Evolutionary conservation across 2,329 filamentous ascomycete species (phyloP), one percentile per base, ranked within the genome.

Genomic region (Claviceps digitariae): DNA sequence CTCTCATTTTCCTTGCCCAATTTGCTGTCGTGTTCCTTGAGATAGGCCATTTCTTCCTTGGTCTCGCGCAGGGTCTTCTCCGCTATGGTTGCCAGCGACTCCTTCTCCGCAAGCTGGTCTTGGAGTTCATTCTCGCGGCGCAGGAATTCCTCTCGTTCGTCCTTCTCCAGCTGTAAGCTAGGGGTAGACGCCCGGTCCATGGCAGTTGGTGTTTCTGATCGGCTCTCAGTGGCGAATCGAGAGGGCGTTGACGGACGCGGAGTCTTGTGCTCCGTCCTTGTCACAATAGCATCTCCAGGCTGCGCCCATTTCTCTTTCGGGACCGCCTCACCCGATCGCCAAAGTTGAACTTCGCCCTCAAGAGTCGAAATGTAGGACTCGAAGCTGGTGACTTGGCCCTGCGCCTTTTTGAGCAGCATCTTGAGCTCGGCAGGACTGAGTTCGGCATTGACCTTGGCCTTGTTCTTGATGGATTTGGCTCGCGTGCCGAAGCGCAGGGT

Each of bases 401-500:
- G 90, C 15, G 90, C 89, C 71, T 95, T 95, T 72, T 88, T 90
- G 66, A 98, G 82, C 64, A 96, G 78, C 50, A 83, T 78, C 72
- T 97, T 98, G 75, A 98, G 82, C 70, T 98, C 93, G 13, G 90
- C 83, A 47, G 93, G 93, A 64, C 91, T 97, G 63, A 98, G 81
- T 70, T 98, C 93, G 47, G 91, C 90, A 67, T 98, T 98, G 79
- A 98, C 86, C 84, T 97, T 98, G 70, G 93, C 93, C 78, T 97
- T 97, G 76, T 97, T 97, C 84, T 97, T 96, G 75, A 98, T 98
- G 0, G 89, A 87, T 76, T 98, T 98, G 54, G 93, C 93, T 67
- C 93, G 79, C 71, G 93, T 94, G 74, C 93, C 93, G 66, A 97
- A 98, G 47, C 90, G 82, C 56, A 98, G 73, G 1, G 93, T 98